phyloP scores from a whole-genome alignment of 805 yeast genomes.

The Monosporozyma servazzii region DNA sequence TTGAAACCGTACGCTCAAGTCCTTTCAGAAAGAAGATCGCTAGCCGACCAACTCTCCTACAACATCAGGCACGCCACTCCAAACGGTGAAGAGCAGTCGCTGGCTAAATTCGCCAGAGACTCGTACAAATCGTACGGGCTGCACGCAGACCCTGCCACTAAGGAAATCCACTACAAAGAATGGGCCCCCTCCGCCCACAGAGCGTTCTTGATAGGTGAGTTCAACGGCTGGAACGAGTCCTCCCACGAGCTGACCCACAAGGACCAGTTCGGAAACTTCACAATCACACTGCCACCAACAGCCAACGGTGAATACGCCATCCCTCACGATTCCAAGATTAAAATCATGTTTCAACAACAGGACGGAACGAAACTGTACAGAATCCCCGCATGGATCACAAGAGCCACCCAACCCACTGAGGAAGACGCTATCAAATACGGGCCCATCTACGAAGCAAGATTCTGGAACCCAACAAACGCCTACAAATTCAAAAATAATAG shows the following conservation, averaged over 20 bases:
- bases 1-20: conserved; percentile 67
- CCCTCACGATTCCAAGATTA: conserved; percentile 72
- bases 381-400: conserved; percentile 78
- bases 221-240: conserved; percentile 69
- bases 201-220: conserved; percentile 85
- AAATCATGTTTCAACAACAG: conserved; percentile 54
- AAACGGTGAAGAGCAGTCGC: conserved; percentile 51
- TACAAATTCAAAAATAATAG: conserved; percentile 57
- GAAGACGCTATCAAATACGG: conserved; percentile 35
- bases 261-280: conserved; percentile 67
- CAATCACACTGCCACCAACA: conserved; percentile 46
- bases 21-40: conserved; percentile 54
- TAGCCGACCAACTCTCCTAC: conserved; percentile 56
- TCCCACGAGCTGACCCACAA: conserved; percentile 42
- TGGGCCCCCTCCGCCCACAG: conserved; percentile 83
- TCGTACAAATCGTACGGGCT: conserved; percentile 73
- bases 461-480: conserved; percentile 73
- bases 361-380: conserved; percentile 68
- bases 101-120: conserved; percentile 56
- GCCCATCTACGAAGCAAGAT: conserved; percentile 69
- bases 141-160: conserved; percentile 45
- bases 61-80: conserved; percentile 33
- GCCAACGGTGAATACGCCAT: conserved; percentile 43
- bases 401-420: conserved; percentile 70
- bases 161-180: conserved; percentile 57